Conservation (phyloP, 208 protist genomes). For the Lotmaria passim region DNA sequence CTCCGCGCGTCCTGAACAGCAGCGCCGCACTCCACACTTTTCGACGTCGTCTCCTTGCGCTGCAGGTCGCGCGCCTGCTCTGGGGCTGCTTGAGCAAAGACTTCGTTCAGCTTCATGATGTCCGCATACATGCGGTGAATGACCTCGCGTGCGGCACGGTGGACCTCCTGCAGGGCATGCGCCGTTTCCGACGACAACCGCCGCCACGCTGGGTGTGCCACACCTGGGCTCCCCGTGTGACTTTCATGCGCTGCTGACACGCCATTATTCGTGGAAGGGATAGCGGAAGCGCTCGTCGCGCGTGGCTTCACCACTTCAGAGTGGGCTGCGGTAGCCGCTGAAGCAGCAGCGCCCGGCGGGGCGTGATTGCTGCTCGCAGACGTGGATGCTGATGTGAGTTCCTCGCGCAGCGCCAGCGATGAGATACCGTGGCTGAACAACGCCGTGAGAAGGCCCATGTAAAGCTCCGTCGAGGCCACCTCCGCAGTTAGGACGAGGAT, state of each 20-base stretch:
- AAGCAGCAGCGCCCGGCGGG: too few relatives aligned
- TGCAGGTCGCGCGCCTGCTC: neutral
- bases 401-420: slow-evolving; percentile 8
- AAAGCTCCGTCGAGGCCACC: slow-evolving; percentile 31
- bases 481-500: slow-evolving; percentile 32
- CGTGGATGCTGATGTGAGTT: neutral
- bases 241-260: too few relatives aligned
- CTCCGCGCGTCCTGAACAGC: neutral
- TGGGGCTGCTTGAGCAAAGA: neutral
- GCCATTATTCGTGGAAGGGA: too few relatives aligned
- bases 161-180: slow-evolving; percentile 27
- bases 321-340: too few relatives aligned
- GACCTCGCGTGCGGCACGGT: slow-evolving; percentile 24
- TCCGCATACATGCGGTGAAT: slow-evolving; percentile 1
- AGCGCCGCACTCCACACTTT: neutral
- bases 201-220: neutral
- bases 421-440: slow-evolving; percentile 48
- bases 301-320: too few relatives aligned
- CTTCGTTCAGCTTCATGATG: slow-evolving; percentile 4
- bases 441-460: slow-evolving; percentile 32
- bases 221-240: too few relatives aligned
- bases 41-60: neutral
- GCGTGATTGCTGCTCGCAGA: too few relatives aligned
- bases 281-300: too few relatives aligned
- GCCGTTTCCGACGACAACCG: slow-evolving; percentile 18